Conservation (phyloP, 179 eudicot genomes). For the Patellifolia procumbens region DNA sequence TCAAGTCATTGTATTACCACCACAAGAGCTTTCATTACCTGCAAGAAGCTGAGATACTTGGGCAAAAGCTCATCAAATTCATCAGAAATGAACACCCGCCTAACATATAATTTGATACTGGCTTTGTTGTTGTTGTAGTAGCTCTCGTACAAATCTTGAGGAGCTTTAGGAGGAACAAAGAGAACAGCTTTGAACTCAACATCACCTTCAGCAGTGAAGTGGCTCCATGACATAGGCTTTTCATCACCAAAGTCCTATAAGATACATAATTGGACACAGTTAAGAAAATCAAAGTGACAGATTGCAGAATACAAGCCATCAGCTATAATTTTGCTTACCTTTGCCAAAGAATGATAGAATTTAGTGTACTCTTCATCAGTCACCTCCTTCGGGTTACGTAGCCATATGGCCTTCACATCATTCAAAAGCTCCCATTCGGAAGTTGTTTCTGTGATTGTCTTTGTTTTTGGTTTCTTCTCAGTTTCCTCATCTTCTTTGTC, state of each 20-base stretch:
- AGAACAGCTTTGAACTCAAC: slow-evolving; percentile 97
- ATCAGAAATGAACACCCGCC: slow-evolving; percentile 95
- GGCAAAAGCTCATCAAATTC: slow-evolving; percentile 97
- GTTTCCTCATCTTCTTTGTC: slow-evolving; percentile 74
- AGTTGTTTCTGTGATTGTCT: slow-evolving; percentile 76
- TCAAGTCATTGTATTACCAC: not conserved
- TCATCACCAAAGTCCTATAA: slow-evolving; percentile 83
- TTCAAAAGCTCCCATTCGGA: slow-evolving; percentile 94
- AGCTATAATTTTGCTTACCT: slow-evolving; percentile 43
- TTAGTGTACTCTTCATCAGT: slow-evolving; percentile 94
- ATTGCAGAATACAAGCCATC: not conserved
- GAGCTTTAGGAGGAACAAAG: slow-evolving; percentile 95
- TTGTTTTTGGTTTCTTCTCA: slow-evolving; percentile 86
- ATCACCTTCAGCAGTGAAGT: slow-evolving; percentile 96
- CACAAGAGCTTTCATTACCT: slow-evolving; percentile 47
- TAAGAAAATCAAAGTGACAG: not conserved
- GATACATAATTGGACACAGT: not conserved
- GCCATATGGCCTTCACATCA: slow-evolving; percentile 96
- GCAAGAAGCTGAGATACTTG: slow-evolving; percentile 82
- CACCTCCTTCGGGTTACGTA: slow-evolving; percentile 94
- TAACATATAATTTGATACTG: slow-evolving; percentile 82
- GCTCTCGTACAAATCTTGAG: slow-evolving; percentile 92
- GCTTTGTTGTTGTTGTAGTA: slow-evolving; percentile 87
- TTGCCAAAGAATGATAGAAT: slow-evolving; percentile 85
- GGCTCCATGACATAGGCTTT: slow-evolving; percentile 95